Evolutionary conservation across 2,329 filamentous ascomycete genomes (phyloP), one percentile per base, ranked within the genome.

Genomic region (Escovopsis sp.): DNA sequence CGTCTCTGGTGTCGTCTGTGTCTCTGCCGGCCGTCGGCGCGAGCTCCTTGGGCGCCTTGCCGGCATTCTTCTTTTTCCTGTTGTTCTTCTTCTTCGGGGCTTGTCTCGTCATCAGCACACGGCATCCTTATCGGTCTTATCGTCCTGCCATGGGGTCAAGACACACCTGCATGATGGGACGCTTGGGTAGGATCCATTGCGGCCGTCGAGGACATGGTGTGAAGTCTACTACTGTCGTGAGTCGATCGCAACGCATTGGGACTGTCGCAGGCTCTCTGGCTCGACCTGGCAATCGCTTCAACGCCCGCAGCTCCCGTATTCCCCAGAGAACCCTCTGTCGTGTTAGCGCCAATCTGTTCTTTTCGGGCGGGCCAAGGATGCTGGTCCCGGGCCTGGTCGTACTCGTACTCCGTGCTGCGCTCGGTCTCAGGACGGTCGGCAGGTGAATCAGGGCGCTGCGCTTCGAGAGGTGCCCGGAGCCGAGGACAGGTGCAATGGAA

Each of bases 11-110:
- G 42, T 50, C 57, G 39, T 53, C 54, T 39, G 51, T 42, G 30
- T 60, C 53, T 42, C 50, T 55, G 45, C 56, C 60, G 39, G 51
- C 59, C 39, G 59, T 51, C 43, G 61, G 57, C 39, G 54, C 48
- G 10, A 59, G 47, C 15, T 64, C 62, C 51, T 68, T 70, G 43
- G 60, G 20, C 20, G 20, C 56, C 55, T 70, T 72, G 54, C 60
- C 61, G 36, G 63, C 63, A 50, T 68, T 72, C 65, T 71, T 74
- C 63, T 73, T 76, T 60, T 74, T 76, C 51, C 70, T 75, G 52
- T 67, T 70, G 55, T 67, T 70, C 62, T 72, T 76, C 62, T 73
- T 76, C 59, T 70, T 72, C 39, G 65, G 52, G 51, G 61, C 64
- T 65, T 42, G 41, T 43, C 24, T 46, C 47, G 47, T 47, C 45